Evolutionary conservation across 1,139 yeast genomes (phyloP), one percentile per base, ranked within the genome.

Genomic region (Lodderomyces metapsilosis): DNA sequence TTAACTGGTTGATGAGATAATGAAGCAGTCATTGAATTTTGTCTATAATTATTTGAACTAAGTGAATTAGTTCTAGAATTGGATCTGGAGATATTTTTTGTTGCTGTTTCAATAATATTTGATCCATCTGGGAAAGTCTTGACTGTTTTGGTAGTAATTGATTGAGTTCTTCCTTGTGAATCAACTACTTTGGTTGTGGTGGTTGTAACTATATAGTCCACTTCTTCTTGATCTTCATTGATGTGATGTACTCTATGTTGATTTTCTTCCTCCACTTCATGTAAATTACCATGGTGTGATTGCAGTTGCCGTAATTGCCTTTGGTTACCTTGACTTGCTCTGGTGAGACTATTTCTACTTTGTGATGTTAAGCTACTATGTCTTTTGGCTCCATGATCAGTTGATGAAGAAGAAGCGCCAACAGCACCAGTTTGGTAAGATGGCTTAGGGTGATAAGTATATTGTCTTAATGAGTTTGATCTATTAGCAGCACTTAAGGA

Each of bases 111-210:
- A 40, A 69, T 68, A 27, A 71, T 60, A 42, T 68, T 71, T 31
- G 76, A 67, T 2, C 78, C 78, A 50, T 72, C 77, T 3, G 76
- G 69, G 37, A 70, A 51, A 1, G 68, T 62, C 46, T 64, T 63
- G 32, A 66, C 61, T 9, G 74, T 71, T 48, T 71, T 68, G 5
- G 74, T 70, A 20, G 76, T 72, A 33, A 72, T 62, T 4, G 75
- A 68, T 43, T 57, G 66, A 2, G 72, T 66, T 46, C 76, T 56
- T 6, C 78, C 78, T 34, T 51, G 62, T 4, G 71, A 48, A 44
- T 72, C 78, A n/a, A 70, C 62, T 13, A 71, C 66, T 45, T 66
- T 68, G 12, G 76, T 71, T 5, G 77, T 72, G 43, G 68, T 70
- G 13, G 76, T 71, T 11, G 74, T 68, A 17, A 69, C 52, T 4